These are phyloP conservation scores for Starmerella floris DNA, from an alignment of 805 yeast species.

Conservation along the genomic window DNA sequence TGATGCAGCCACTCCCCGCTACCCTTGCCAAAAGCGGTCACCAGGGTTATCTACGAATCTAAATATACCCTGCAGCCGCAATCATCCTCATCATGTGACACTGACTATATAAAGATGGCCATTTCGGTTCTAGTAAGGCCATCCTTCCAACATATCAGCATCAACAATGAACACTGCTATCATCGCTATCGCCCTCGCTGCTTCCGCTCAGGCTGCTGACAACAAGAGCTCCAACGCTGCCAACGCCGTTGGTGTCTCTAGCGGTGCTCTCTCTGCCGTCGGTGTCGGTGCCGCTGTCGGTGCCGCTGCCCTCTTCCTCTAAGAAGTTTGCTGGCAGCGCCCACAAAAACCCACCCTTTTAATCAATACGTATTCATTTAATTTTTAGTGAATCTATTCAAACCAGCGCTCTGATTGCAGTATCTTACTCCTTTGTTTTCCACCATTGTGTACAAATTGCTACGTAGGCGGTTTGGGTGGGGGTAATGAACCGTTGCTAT, in stretches of 20 bases:
- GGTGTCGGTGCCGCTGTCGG: slow-evolving; percentile 20
- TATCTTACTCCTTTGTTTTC: too few species aligned
- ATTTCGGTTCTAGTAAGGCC: neutral
- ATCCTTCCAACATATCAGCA: neutral
- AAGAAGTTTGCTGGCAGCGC: slow-evolving; percentile 1
- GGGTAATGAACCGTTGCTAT: too few species aligned
- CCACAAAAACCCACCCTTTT: neutral
- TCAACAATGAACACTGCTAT: slow-evolving; percentile 32
- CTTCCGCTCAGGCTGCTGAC: slow-evolving; percentile 8
- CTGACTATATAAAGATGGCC: neutral
- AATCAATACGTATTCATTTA: too few species aligned
- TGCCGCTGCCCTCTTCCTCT: slow-evolving; percentile 19
- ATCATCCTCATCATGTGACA: neutral
- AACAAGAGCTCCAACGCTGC: slow-evolving; percentile 5
- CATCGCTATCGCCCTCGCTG: slow-evolving; percentile 31
- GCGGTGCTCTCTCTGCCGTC: slow-evolving; percentile 15
- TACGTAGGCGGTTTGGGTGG: too few species aligned
- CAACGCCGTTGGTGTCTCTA: slow-evolving; percentile 7
- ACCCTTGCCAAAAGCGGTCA: neutral
- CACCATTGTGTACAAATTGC: too few species aligned
- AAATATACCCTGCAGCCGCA: neutral
- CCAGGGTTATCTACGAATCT: too few species aligned
- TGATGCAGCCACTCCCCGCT: neutral
- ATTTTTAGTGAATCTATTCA: too few species aligned
- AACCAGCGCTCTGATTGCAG: too few species aligned